phyloP scores from a whole-genome alignment of 2,329 filamentous ascomycete species.

The Nemania serpens region DNA sequence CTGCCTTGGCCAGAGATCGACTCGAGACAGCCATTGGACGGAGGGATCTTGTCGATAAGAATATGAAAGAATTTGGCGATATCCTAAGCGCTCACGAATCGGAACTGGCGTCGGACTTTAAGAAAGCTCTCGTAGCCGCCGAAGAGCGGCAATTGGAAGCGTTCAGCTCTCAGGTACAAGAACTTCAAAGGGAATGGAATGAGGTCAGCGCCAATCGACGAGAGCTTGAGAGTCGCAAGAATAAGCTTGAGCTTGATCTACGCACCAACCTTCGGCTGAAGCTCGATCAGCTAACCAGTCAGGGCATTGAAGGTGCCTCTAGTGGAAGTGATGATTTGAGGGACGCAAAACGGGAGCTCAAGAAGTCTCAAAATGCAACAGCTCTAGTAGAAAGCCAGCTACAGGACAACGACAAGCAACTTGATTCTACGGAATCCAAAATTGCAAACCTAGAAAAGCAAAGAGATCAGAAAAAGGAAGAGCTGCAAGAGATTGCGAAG shows the following conservation, averaged over 20 bases:
- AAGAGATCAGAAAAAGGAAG: slow-evolving; percentile 68
- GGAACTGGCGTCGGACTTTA: slow-evolving; percentile 85
- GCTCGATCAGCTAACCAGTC: slow-evolving; percentile 81
- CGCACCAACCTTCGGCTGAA: slow-evolving; percentile 87
- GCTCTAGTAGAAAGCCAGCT: slow-evolving; percentile 70
- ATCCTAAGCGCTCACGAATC: slow-evolving; percentile 77
- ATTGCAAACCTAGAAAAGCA: slow-evolving; percentile 47
- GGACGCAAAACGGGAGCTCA: slow-evolving; percentile 80
- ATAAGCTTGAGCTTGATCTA: slow-evolving; percentile 82
- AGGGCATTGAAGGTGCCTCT: slow-evolving; percentile 69
- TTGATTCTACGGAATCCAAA: slow-evolving; percentile 58
- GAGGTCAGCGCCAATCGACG: slow-evolving; percentile 74
- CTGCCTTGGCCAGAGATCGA: slow-evolving; percentile 73
- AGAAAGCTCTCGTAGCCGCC: slow-evolving; percentile 80
- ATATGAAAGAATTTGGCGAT: slow-evolving; percentile 76
- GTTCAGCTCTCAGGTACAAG: slow-evolving; percentile 70
- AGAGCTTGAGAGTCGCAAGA: slow-evolving; percentile 80
- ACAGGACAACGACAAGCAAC: slow-evolving; percentile 72
- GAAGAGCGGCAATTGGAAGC: slow-evolving; percentile 82
- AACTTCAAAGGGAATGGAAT: slow-evolving; percentile 76
- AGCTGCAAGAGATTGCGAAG: slow-evolving; percentile 74
- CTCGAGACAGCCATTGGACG: slow-evolving; percentile 70
- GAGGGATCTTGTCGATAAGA: slow-evolving; percentile 72
- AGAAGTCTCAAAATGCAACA: slow-evolving; percentile 73
- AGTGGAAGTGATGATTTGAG: slow-evolving; percentile 71